Evolutionary conservation across 1,284 basidiomycete species (phyloP), one percentile per base, ranked within the genome.

Genomic region (Apiotrichum mycotoxinovorans): DNA sequence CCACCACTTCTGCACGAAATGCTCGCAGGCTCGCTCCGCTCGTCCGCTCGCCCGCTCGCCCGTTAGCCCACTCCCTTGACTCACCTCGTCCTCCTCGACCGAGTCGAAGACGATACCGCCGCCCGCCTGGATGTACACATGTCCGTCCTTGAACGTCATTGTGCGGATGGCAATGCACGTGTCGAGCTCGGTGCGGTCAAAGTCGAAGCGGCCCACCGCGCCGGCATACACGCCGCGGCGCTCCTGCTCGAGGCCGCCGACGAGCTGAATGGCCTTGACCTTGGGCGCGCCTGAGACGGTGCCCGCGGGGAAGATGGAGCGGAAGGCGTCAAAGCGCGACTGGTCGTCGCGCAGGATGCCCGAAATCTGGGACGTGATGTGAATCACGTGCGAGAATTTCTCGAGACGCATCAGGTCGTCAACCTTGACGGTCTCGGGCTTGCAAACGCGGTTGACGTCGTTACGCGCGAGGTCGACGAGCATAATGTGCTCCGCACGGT

Each of bases 271-370:
- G 1, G 96, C 96, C 73, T 96, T 95, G 77, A 99, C 93, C 79
- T 99, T 99, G 1, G 96, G 96, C 30, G 96, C 96, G 17, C 96
- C 96, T 0, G 92, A 96, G n/a, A 99, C 95, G 2, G 96, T 99
- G 1, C 96, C 96, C 7, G 96, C 95, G 0, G 96, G 96, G 81
- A 99, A 98, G 67, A 99, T 98, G 44, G 94, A 98, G 23, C 96
- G 86, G 81, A 99, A 96, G 0, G 96, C 96, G 74, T 98, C 96
- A 72, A 98, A 98, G 65, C 93, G 85, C 35, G 85, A 89, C 76
- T 90, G 83, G 40, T 86, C 93, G 42, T 87, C 84, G 37, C 96
- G 84, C 54, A 99, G 79, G 30, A 82, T 78, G 2, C 96, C 96
- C 50, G 92, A 92, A 33, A 98, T 89, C 80, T 95, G 91, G 40